phyloP scores from a whole-genome alignment of 306 rosid genomes.

The Acmispon strigosus region DNA sequence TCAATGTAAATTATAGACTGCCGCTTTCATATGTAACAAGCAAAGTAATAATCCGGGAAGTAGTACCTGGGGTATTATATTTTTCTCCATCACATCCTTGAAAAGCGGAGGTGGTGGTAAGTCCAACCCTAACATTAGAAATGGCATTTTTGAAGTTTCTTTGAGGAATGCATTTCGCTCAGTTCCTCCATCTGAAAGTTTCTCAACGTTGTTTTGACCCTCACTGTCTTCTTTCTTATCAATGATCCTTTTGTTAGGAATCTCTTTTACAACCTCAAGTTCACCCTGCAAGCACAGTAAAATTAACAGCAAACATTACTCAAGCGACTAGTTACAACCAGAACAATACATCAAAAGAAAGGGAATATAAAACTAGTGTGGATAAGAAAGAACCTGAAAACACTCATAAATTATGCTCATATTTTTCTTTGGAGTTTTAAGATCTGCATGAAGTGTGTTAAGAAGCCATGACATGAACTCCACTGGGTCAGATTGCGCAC shows the following conservation, averaged over 20 bases:
- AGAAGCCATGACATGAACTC: constrained; percentile 98
- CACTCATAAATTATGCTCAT: constrained; percentile 81
- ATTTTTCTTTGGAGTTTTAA: constrained; percentile 70
- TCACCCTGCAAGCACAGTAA: constrained; percentile 58
- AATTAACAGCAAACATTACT: background rate
- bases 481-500: constrained; percentile 89
- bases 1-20: background rate
- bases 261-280: constrained; percentile 90
- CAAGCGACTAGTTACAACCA: constrained; percentile 3
- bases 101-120: constrained; percentile 98
- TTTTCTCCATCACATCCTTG: constrained; percentile 98
- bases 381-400: constrained; percentile 59
- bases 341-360: constrained; percentile 12
- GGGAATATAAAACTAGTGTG: background rate
- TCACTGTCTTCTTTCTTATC: constrained; percentile 60
- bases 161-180: constrained; percentile 32
- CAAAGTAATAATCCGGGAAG: background rate
- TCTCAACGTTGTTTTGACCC: constrained; percentile 28
- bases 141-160: constrained; percentile 79
- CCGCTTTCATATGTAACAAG: constrained; percentile 2
- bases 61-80: constrained; percentile 92
- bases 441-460: constrained; percentile 80
- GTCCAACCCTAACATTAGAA: constrained; percentile 95
- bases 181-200: constrained; percentile 40
- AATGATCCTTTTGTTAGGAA: constrained; percentile 45